Evolutionary conservation across 441 rosid species (phyloP), one percentile per base, ranked within the genome.

Genomic region (Sinapis alba): DNA sequence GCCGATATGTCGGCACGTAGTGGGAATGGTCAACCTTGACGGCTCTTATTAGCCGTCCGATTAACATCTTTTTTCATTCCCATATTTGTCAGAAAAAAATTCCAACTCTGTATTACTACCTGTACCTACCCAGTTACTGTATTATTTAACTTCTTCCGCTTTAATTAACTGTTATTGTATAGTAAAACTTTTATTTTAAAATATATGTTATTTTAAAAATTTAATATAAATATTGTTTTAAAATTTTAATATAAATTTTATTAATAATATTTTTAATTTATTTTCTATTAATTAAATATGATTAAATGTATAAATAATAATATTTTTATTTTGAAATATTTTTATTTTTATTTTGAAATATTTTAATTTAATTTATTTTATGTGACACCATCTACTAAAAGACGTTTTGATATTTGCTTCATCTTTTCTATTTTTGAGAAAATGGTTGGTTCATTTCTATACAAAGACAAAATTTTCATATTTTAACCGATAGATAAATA

Each of bases 31-130:
- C 81, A 78, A 78, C 78, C 60, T 67, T 73, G 81, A 62, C 74
- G 81, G 81, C 81, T 67, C 7, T 7, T 56, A 28, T 67, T 62
- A 67, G 65, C 74, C 81, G 78, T 78, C 60, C 32, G 81, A 78
- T 78, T 60, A 78, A 62, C 70, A 13, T 53, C 23, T 61, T 19
- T 53, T 51, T 36, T 51, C 43, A 23, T 5, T 3, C 79, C 74
- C 69, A 68, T 68, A 15, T 60, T 38, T 54, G 7, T 62, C 43
- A 27, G 30, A 30, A 30, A 30, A 7, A 30, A 30, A 30, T 30
- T 30, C n/a, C 43, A 36, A 43, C 50, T 13, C 50, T 43, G 28
- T 26, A 26, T 26, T 6, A 30, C 2, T 30, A 30, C 34, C 8
- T 30, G 38, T 10, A 34, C 38, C 38, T 47, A 68, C 69, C 79